Base-by-base conservation (phyloP, 768 basidiomycete species). In the Rhodocollybia butyracea region DNA sequence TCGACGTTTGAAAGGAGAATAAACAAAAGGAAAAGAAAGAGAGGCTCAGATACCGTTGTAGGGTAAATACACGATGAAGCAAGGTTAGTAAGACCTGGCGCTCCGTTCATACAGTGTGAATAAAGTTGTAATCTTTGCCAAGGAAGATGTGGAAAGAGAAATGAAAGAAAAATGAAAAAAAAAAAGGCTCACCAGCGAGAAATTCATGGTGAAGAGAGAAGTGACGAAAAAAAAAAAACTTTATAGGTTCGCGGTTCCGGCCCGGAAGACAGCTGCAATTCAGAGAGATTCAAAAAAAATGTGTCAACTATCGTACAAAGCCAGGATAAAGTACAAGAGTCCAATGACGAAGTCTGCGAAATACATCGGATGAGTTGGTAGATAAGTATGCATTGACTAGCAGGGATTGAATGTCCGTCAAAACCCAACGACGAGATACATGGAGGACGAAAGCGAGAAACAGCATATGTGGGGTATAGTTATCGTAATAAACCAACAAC, bases 41-140 rank as follows among this genome's bases (percentile, higher is more conserved):
- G 60, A 63, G 69, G 76, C 71, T 89, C 87, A 89, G 87, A 78
- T 89, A 89, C 87, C 88, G 87, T 89, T 89, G 88, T 89, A 89
- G 85, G 81, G 76, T 68, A 62, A 69, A 76, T 66, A 84, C 85
- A 83, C 64, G 53, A 50, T 50, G 48, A 77, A 76, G 67, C 72
- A 68, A 64, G 68, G 69, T 68, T 68, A 50, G 57, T 51, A 72
- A 50, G 66, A 71, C 66, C 63, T 69, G 68, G 68, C 66, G 48
- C 48, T 50, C 48, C 48, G 73, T 80, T 89, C 86, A 73, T 81
- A 83, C 83, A 88, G 86, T 88, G 84, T 85, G 85, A 86, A 88
- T 85, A 73, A 67, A 71, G 50, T 72, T 76, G 75, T 78, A 81
- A 85, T 85, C 83, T 78, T 65, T 41, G 70, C 65, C 66, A 62